These are phyloP conservation scores for Verticillium longisporum DNA, from an alignment of 2,329 filamentous ascomycete genomes.

Conservation along the genomic window DNA sequence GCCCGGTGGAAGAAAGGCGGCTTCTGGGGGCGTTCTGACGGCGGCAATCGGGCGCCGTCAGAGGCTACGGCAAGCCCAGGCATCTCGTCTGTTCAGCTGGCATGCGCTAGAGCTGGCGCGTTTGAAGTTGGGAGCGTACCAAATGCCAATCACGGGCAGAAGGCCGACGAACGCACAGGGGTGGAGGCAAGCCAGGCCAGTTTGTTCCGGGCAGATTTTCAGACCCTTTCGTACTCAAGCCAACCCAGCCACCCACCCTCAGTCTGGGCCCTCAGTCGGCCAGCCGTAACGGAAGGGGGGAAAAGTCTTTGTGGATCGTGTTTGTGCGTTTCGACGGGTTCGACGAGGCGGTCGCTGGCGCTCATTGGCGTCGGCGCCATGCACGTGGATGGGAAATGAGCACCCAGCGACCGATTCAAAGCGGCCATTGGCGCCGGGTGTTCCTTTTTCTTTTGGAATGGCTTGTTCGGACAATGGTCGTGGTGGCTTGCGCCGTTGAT, in stretches of 20 bases:
- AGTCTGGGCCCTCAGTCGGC: neutral
- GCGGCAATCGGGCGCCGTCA: neutral
- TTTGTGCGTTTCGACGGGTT: neutral
- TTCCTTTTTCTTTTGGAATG: neutral
- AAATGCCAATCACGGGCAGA: neutral
- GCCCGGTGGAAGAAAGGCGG: neutral
- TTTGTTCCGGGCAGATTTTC: neutral
- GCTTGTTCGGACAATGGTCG: neutral
- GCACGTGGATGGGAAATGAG: neutral
- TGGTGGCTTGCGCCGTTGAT: neutral
- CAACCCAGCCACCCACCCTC: neutral
- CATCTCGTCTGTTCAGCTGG: neutral
- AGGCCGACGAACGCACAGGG: neutral
- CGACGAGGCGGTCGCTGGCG: neutral
- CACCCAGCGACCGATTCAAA: neutral
- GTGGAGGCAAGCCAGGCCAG: neutral
- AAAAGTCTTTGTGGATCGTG: neutral
- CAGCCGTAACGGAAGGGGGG: neutral
- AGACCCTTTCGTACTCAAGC: neutral
- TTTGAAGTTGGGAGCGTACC: neutral
- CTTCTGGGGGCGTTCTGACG: neutral
- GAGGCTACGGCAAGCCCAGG: neutral
- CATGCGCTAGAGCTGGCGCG: neutral
- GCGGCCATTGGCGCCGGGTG: neutral
- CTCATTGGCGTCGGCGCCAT: neutral